phyloP scores from a whole-genome alignment of 495 filamentous ascomycete genomes.

The Penicillium arizonense region DNA sequence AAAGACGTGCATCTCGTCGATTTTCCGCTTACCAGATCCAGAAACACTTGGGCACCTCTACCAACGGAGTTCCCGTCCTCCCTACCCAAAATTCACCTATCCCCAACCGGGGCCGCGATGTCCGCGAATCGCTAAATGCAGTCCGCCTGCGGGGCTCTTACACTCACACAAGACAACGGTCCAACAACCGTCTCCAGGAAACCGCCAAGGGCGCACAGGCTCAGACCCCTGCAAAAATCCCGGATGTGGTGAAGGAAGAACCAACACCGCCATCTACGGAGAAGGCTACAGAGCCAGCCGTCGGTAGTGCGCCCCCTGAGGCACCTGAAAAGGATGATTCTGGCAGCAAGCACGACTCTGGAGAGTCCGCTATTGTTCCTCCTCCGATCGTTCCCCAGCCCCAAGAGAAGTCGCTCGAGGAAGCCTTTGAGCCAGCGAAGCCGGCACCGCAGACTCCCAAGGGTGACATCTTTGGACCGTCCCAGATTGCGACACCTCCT shows the following conservation, averaged over 20 bases:
- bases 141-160: conserved; percentile 75
- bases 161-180: conserved; percentile 61
- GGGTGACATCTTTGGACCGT: conserved; percentile 24
- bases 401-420: conserved; percentile 34
- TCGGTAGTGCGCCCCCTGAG: conserved; percentile 39
- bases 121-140: conserved; percentile 87
- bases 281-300: conserved; percentile 33
- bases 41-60: conserved; percentile 80
- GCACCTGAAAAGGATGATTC: background rate
- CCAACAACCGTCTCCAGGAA: conserved; percentile 54
- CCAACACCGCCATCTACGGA: conserved; percentile 25
- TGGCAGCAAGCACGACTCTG: conserved; percentile 12
- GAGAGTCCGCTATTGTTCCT: conserved; percentile 16
- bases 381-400: conserved; percentile 35
- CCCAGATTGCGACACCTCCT: conserved; percentile 36
- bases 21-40: conserved; percentile 96
- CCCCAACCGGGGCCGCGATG: conserved; percentile 85
- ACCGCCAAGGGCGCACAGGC: conserved; percentile 50
- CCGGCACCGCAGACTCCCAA: conserved; percentile 37
- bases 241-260: conserved; percentile 58
- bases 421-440: conserved; percentile 50
- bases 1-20: conserved; percentile 84
- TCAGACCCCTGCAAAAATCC: conserved; percentile 57
- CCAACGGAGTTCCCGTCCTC: conserved; percentile 81
- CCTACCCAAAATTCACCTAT: conserved; percentile 83